Evolutionary conservation across 805 yeast genomes (phyloP).

Genomic region (Saccharomyces jurei): DNA sequence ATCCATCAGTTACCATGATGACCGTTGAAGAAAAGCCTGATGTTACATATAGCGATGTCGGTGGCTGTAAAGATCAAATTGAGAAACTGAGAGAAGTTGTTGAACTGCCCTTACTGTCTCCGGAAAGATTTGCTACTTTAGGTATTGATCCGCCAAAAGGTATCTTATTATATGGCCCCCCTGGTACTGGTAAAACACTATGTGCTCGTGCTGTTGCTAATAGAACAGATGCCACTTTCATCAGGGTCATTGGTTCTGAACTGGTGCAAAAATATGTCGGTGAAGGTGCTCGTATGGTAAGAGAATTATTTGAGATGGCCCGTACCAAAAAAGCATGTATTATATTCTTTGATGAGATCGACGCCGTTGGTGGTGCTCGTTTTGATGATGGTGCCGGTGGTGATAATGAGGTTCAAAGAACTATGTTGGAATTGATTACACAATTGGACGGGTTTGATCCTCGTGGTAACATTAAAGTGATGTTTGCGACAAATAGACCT

Average conservation of each 20-base stretch:
- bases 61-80: slow-evolving; percentile 97
- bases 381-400: slow-evolving; percentile 99
- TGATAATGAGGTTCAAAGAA: slow-evolving; percentile 97
- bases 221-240: slow-evolving; percentile 97
- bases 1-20: slow-evolving; percentile 98
- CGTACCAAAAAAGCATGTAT: slow-evolving; percentile 97
- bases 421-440: slow-evolving; percentile 96
- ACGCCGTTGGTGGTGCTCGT: slow-evolving; percentile 99
- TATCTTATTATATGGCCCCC: slow-evolving; percentile 91
- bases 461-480: slow-evolving; percentile 96
- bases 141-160: slow-evolving; percentile 99
- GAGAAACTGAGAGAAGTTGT: slow-evolving; percentile 95
- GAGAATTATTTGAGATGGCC: slow-evolving; percentile 98
- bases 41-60: slow-evolving; percentile 95
- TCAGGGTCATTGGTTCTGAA: slow-evolving; percentile 96
- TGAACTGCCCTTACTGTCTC: slow-evolving; percentile 85
- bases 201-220: slow-evolving; percentile 99
- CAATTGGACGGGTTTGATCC: slow-evolving; percentile 98
- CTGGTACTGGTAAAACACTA: slow-evolving; percentile 96
- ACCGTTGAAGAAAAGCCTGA: slow-evolving; percentile 99
- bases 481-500: slow-evolving; percentile 99
- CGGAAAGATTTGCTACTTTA: slow-evolving; percentile 91
- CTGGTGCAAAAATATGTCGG: slow-evolving; percentile 97
- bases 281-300: slow-evolving; percentile 99
- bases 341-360: slow-evolving; percentile 95